Evolutionary conservation across 2,329 filamentous ascomycete genomes (phyloP), one percentile per base, ranked within the genome.

Genomic region (Pseudophaeomoniella oleicola): DNA sequence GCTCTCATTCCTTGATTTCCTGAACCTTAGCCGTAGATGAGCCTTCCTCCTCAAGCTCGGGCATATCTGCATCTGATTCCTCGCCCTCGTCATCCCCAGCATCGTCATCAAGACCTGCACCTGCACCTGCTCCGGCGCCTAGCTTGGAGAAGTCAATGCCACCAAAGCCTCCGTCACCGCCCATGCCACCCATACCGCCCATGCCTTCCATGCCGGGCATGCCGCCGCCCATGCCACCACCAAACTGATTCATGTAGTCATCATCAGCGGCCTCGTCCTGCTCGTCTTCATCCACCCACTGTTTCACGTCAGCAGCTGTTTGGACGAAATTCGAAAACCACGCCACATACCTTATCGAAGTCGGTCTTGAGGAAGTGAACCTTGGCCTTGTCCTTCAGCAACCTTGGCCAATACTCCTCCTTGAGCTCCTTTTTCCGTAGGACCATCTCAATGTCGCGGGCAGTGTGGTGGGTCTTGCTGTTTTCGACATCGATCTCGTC

Each of bases 231-330:
- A 62, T 52, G 34, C 62, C 74, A 42, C 64, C 72, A 45, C 72
- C 78, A 48, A 64, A 60, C 46, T 62, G 58, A 51, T 58, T 61
- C 38, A 58, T 56, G 41, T 62, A 60, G 60, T 94, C 87, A 39
- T 93, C 86, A 46, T 92, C 85, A 34, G 75, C 68, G 42, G 74
- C 79, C 62, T 85, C 86, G 55, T 96, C 81, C 69, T 98, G 90
- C 74, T 98, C 90, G 57, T 98, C 87, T 75, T 94, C 85, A 50
- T 94, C 87, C 53, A 94, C 83, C 87, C 87, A 94, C 75, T 78
- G 42, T 18, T 27, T 34, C 6, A 22, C 13, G 30, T 41, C 11
- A 33, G 30, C 29, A 33, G 2, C 4, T 30, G 15, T 3, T 3
- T 6, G 9, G 12, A 34, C 13, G 27, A 12, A 12, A 16, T 29